A percentile compares a stretch with the other conserved stretches of the same genome.
Conservation (phyloP, 805 yeast genomes). For the Kodamaea kakaduensis region DNA sequence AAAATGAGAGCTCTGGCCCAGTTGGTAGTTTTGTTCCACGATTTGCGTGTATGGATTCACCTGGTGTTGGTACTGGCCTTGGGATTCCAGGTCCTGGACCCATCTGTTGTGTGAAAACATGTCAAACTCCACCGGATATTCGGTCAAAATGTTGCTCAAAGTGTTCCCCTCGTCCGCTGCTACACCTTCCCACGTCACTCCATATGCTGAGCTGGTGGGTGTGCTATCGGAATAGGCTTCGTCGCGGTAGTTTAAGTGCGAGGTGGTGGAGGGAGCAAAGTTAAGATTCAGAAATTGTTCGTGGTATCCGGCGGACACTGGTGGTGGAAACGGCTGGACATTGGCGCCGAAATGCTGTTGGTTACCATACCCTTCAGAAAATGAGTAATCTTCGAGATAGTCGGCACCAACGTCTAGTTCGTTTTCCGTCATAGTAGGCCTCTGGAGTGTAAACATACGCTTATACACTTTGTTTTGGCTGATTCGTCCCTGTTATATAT, state of each 20-base stretch:
- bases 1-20: no score
- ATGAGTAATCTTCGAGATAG: background rate
- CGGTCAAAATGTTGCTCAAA: background rate
- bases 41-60: no score
- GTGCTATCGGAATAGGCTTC: slow-evolving; percentile 1
- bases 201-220: background rate
- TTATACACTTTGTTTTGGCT: background rate
- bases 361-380: background rate
- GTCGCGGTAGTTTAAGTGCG: slow-evolving; percentile 1
- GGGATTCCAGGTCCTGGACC: background rate
- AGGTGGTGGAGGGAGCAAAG: background rate
- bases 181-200: background rate
- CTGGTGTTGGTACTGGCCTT: background rate
- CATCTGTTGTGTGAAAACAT: slow-evolving; percentile 1
- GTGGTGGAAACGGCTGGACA: background rate
- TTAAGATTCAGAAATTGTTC: background rate
- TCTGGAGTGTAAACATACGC: slow-evolving; percentile 2
- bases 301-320: background rate
- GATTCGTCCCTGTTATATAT: slow-evolving; percentile 3
- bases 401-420: slow-evolving; percentile 1
- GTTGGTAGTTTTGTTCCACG: no score
- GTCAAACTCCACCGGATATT: background rate
- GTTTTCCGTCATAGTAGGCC: background rate
- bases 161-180: background rate
- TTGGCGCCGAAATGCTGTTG: background rate